Evolutionary conservation across 2,329 filamentous ascomycete genomes (phyloP).

Genomic region (Arachnopeziza araneosa): DNA sequence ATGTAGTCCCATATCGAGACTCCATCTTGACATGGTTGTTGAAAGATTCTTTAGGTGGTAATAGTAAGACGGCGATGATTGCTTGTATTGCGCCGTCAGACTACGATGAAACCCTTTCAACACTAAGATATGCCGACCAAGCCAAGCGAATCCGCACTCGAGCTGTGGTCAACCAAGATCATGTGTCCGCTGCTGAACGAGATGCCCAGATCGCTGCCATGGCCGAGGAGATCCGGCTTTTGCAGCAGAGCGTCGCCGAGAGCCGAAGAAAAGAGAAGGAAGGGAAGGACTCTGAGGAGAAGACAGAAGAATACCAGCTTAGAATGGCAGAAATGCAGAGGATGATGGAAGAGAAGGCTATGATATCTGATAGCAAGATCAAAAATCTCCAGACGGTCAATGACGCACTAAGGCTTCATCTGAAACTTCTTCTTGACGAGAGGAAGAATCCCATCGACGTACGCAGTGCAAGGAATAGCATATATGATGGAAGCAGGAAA

Average conservation of each 20-base stretch:
- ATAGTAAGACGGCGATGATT: conserved; percentile 99
- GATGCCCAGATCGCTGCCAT: conserved; percentile 92
- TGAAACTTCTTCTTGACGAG: conserved; percentile 79
- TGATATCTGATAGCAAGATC: conserved; percentile 92
- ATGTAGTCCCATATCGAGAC: conserved; percentile 88
- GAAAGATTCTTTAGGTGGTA: conserved; percentile 92
- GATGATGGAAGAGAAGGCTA: conserved; percentile 89
- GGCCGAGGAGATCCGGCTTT: conserved; percentile 83
- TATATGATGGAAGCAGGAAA: conserved; percentile 14
- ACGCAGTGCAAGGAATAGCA: conserved; percentile 31
- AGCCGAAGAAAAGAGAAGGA: conserved; percentile 66
- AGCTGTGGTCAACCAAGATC: conserved; percentile 92
- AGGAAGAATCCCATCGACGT: conserved; percentile 82
- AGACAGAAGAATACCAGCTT: conserved; percentile 89
- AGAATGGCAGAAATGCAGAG: conserved; percentile 87
- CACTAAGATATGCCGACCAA: conserved; percentile 93
- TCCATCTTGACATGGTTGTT: conserved; percentile 79
- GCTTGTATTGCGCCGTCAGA: conserved; percentile 93
- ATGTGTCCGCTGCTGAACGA: conserved; percentile 84
- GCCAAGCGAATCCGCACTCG: conserved; percentile 95
- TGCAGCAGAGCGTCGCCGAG: conserved; percentile 72
- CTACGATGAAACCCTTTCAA: conserved; percentile 95
- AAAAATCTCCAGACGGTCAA: conserved; percentile 84
- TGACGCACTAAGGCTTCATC: conserved; percentile 78
- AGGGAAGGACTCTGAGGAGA: conserved; percentile 63